Evolutionary conservation across 352 stramenopile genomes (phyloP).

Genomic region (Pythium volutum): DNA sequence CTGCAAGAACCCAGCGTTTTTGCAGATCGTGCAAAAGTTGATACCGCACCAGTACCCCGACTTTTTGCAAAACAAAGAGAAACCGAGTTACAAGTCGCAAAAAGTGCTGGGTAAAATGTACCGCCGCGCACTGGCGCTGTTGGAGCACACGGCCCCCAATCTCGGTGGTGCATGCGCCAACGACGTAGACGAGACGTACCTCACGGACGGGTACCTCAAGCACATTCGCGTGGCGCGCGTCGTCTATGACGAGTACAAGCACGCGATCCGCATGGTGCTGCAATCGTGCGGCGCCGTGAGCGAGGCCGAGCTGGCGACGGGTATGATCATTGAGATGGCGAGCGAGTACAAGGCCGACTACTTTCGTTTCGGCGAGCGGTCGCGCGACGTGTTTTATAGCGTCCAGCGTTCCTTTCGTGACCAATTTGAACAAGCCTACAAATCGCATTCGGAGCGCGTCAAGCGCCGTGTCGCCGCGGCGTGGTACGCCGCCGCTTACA

Average conservation of each 20-base stretch:
- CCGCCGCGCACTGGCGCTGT: slow-evolving; percentile 52
- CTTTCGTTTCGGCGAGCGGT: slow-evolving; percentile 73
- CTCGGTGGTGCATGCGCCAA: slow-evolving; percentile 2
- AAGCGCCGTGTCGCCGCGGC: slow-evolving; percentile 49
- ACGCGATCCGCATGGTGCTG: slow-evolving; percentile 45
- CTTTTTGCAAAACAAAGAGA: slow-evolving; percentile 78
- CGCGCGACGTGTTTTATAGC: slow-evolving; percentile 57
- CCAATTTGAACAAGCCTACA: slow-evolving; percentile 42
- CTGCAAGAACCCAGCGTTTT: slow-evolving; percentile 42
- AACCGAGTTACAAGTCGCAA: slow-evolving; percentile 56
- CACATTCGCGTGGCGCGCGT: slow-evolving; percentile 37
- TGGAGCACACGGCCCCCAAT: slow-evolving; percentile 41
- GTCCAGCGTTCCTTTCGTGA: slow-evolving; percentile 43
- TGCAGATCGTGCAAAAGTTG: slow-evolving; percentile 47
- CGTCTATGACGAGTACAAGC: slow-evolving; percentile 71
- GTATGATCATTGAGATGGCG: slow-evolving; percentile 62
- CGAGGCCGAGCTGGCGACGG: slow-evolving; percentile 68
- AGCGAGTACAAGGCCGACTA: slow-evolving; percentile 69
- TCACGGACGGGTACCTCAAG: slow-evolving; percentile 47
- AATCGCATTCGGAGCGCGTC: slow-evolving; percentile 20
- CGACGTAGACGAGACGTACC: slow-evolving; percentile 51
- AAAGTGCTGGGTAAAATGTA: slow-evolving; percentile 79
- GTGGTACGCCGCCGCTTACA: slow-evolving; percentile 68
- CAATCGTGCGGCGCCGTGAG: slow-evolving; percentile 56
- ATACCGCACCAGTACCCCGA: slow-evolving; percentile 66